A percentile compares a stretch with the other conserved stretches of the same genome.
Evolutionary conservation across 1,139 yeast genomes (phyloP).

Genomic region (Suhomyces chickasaworum): DNA sequence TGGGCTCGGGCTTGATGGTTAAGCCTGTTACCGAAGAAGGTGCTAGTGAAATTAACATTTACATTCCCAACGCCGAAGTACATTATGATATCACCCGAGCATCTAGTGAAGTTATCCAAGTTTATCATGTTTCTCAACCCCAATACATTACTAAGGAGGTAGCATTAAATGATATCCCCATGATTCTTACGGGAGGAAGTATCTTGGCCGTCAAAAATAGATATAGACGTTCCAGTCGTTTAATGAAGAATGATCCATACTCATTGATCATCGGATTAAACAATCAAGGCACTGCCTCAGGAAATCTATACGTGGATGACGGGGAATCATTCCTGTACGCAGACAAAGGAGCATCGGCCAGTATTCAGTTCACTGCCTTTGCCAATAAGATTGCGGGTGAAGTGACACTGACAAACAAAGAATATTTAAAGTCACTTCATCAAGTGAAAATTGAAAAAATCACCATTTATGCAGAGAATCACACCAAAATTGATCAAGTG

Average conservation of each 20-base stretch:
- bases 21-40: constrained; percentile 77
- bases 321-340: constrained; percentile 69
- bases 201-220: constrained; percentile 69
- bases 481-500: constrained; percentile 20
- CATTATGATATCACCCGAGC: constrained; percentile 63
- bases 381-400: constrained; percentile 14
- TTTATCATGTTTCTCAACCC: constrained; percentile 16
- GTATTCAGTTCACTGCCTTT: constrained; percentile 35
- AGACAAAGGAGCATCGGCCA: constrained; percentile 48
- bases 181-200: constrained; percentile 76
- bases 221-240: constrained; percentile 73
- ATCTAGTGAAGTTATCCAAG: constrained; percentile 4
- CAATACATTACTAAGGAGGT: constrained; percentile 34
- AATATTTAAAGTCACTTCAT: constrained; percentile 24
- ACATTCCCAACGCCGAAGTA: constrained; percentile 63
- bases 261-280: constrained; percentile 69
- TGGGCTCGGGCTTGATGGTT: constrained; percentile 66
- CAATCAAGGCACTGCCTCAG: constrained; percentile 51
- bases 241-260: constrained; percentile 83
- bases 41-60: constrained; percentile 45
- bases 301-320: constrained; percentile 75
- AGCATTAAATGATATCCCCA: constrained; percentile 66
- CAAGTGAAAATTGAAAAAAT: constrained; percentile 58
- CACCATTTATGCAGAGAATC: constrained; percentile 47
- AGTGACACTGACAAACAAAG: constrained; percentile 22